Base-by-base conservation (phyloP, 1,284 basidiomycete genomes). In the Earliella scabrosa region DNA sequence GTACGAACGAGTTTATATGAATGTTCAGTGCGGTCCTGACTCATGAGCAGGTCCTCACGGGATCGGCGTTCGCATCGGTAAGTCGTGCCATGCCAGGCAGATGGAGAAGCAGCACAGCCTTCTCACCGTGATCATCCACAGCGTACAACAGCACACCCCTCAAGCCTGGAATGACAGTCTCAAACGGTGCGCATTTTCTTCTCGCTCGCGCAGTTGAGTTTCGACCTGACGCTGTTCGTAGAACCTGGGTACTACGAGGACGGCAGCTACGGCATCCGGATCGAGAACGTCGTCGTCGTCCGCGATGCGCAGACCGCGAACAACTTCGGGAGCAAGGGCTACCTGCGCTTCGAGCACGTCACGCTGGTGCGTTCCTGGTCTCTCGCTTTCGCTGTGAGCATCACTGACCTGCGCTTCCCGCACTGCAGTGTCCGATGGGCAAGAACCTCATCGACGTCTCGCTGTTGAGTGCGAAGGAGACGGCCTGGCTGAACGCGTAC, bases 221-320 rank as follows among this genome's bases (percentile, higher is more conserved):
- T n/a, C n/a, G n/a, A n/a, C n/a, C n/a, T n/a, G n/a, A n/a, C n/a
- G n/a, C n/a, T n/a, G n/a, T n/a, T n/a, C 32, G 10, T 59, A 85
- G 87, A 99, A 67, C 97, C 97, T 0, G 97, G 95, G 2, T 99
- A 93, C 73, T 97, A 98, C 72, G 86, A 87, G 16, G 95, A 98
- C 66, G 97, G 95, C 5, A 78, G 83, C 56, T 99, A 90, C 69
- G 97, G 97, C 3, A 94, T 98, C 63, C 87, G 97, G 2, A 95
- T 97, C 65, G 97, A 99, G 75, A 95, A 87, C 70, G 81, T 97
- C 39, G 85, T 95, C 16, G 77, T 95, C 26, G 88, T 96, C 8
- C 81, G 82, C 56, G 81, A 88, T 35, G 87, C 76, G 6, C 72
- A 87, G 56, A 95, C 93, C 1, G 84, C 80, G 6, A 83, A 95